Conservation (phyloP, 2,329 filamentous ascomycete genomes). For the Scedosporium apiospermum region DNA sequence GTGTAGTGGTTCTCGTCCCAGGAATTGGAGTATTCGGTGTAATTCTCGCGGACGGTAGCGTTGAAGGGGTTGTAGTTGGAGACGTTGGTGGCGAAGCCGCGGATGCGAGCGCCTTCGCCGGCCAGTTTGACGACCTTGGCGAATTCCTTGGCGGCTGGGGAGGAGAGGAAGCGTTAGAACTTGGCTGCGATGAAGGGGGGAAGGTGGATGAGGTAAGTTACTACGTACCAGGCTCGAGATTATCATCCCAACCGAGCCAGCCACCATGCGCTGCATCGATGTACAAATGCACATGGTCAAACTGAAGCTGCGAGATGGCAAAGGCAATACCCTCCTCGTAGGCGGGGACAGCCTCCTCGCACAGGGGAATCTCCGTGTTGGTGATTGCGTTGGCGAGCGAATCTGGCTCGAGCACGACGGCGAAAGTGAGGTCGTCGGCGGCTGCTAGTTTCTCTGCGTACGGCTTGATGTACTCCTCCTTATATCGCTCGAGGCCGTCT, state of each 20-base stretch:
- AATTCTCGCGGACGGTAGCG: conserved; percentile 26
- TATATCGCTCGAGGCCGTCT: conserved; percentile 28
- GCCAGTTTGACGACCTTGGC: conserved; percentile 27
- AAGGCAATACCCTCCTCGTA: conserved; percentile 39
- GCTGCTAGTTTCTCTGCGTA: conserved; percentile 25
- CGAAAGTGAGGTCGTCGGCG: conserved; percentile 29
- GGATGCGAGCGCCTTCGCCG: conserved; percentile 18
- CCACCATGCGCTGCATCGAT: conserved; percentile 54
- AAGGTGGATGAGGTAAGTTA: too few species aligned
- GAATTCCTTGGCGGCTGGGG: conserved; percentile 27
- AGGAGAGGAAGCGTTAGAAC: not conserved
- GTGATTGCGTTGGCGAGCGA: conserved; percentile 32
- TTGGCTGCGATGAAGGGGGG: not conserved
- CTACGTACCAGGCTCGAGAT: conserved; percentile 32
- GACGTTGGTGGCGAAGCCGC: conserved; percentile 34
- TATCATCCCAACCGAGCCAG: conserved; percentile 56
- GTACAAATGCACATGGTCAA: conserved; percentile 54
- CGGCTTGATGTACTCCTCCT: conserved; percentile 28
- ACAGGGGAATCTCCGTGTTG: conserved; percentile 25
- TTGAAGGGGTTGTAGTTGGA: conserved; percentile 32
- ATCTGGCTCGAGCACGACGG: conserved; percentile 34
- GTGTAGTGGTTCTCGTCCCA: conserved; percentile 32
- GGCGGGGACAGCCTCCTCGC: conserved; percentile 23
- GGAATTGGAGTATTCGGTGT: conserved; percentile 27
- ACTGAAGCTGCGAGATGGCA: conserved; percentile 44